Conservation (phyloP, 805 yeast genomes). For the Metschnikowia bowlesiae region DNA sequence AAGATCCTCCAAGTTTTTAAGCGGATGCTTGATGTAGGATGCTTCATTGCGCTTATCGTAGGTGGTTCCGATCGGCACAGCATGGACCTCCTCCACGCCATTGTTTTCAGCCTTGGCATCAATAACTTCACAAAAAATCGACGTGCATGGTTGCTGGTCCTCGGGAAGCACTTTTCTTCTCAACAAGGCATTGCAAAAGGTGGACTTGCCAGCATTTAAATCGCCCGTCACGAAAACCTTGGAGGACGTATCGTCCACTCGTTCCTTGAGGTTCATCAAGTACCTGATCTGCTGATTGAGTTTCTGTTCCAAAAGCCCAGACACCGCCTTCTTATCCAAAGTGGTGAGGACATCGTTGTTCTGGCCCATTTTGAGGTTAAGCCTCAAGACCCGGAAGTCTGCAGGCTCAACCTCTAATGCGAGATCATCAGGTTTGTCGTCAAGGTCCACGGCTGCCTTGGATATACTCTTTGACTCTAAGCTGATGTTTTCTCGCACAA, state of each 20-base stretch:
- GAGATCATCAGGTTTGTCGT: slow-evolving; percentile 7
- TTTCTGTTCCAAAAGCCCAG: slow-evolving; percentile 66
- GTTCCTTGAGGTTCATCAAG: slow-evolving; percentile 62
- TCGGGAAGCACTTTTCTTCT: slow-evolving; percentile 79
- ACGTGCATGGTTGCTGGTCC: slow-evolving; percentile 97
- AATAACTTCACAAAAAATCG: slow-evolving; percentile 90
- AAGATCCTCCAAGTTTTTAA: slow-evolving; percentile 59
- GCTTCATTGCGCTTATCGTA: slow-evolving; percentile 57
- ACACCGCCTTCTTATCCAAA: slow-evolving; percentile 64
- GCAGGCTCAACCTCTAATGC: slow-evolving; percentile 23
- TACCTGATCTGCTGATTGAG: slow-evolving; percentile 64
- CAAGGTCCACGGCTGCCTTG: slow-evolving; percentile 16
- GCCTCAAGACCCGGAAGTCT: slow-evolving; percentile 53
- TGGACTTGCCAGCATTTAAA: slow-evolving; percentile 92
- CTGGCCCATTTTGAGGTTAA: slow-evolving; percentile 57
- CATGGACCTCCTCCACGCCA: slow-evolving; percentile 87
- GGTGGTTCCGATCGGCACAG: slow-evolving; percentile 55
- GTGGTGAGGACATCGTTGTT: slow-evolving; percentile 42
- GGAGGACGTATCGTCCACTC: slow-evolving; percentile 88
- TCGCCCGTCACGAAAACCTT: slow-evolving; percentile 97
- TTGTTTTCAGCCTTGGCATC: slow-evolving; percentile 70
- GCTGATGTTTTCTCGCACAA: slow-evolving; percentile 39
- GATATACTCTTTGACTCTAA: slow-evolving; percentile 16
- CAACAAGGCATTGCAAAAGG: slow-evolving; percentile 87
- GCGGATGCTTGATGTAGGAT: slow-evolving; percentile 53